Evolutionary conservation across 2,329 filamentous ascomycete species (phyloP), one percentile per base, ranked within the genome.

Genomic region (Exophiala phaeomuriformis): DNA sequence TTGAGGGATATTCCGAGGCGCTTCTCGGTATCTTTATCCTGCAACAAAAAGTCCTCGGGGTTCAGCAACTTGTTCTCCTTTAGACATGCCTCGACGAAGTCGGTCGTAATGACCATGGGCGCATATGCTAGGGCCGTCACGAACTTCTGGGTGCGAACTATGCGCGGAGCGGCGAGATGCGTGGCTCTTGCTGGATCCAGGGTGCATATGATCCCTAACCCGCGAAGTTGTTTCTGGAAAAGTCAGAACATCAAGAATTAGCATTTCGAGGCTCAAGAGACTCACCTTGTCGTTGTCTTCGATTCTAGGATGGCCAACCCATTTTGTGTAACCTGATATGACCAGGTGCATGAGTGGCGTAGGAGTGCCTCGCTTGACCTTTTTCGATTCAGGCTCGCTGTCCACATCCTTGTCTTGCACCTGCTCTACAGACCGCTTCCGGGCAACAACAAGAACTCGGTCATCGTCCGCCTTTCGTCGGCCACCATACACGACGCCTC

Each of bases 111-210:
- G 41, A 97, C 80, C 1, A 80, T 78, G 0, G 90, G 88, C 0
- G 87, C 90, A 55, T 82, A 83, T 12, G 93, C 90, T 30, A 98
- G 74, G 8, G 90, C 89, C 57, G 85, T 86, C 47, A 97, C 83
- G 66, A 98, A 98, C 66, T 98, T 98, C 67, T 88, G 83, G 0
- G 93, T 98, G 36, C 93, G 85, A 33, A 96, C 81, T 57, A 97
- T 82, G 40, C 83, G 80, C 0, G 91, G 93, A 2, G 91, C 91
- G 33, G 89, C 90, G 7, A 98, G 80, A 67, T 95, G 88, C 63
- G 91, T 88, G 67, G 88, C 93, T 42, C 81, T 78, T 45, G 81
- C 79, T 29, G 83, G 82, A 65, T 95, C 87, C 62, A 85, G 78
- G 3, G 88, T 85, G 27, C 95, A 81, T 61, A 83, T 77, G 52